Percentiles rank a stretch among this genome's conserved stretches.
phyloP scores from a whole-genome alignment of 2,329 filamentous ascomycete genomes.

The Chrysosporium keratinophilum region DNA sequence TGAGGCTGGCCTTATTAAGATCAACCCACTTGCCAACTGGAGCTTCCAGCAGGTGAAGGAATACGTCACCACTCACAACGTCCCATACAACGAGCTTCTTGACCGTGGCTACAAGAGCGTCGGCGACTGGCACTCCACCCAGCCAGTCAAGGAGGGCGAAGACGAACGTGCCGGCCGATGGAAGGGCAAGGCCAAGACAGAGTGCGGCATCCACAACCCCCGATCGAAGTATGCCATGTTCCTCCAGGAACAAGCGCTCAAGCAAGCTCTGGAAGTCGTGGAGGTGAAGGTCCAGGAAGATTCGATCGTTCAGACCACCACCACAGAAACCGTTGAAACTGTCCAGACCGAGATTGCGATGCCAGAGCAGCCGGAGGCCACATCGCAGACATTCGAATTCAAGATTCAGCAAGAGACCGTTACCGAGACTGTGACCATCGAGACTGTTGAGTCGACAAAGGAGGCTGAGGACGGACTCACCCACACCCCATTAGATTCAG shows the following conservation, averaged over 20 bases:
- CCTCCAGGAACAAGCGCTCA: constrained; percentile 54
- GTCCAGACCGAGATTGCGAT: too few species aligned
- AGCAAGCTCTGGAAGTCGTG: constrained; percentile 29
- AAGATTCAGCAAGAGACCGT: too few species aligned
- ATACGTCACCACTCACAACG: constrained; percentile 75
- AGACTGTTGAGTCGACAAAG: too few species aligned
- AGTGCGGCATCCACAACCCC: constrained; percentile 98
- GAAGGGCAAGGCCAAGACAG: constrained; percentile 93
- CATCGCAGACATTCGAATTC: too few species aligned
- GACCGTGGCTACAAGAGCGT: constrained; percentile 96
- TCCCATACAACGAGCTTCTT: constrained; percentile 87
- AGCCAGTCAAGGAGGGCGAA: constrained; percentile 78
- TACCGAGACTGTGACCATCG: too few species aligned
- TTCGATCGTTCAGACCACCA: too few species aligned
- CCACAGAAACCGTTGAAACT: too few species aligned
- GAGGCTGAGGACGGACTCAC: too few species aligned
- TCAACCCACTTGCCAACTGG: constrained; percentile 96
- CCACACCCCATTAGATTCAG: too few species aligned
- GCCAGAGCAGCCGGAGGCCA: too few species aligned
- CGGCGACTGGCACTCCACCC: constrained; percentile 96
- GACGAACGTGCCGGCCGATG: constrained; percentile 93
- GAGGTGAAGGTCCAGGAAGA: not conserved
- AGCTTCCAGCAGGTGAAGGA: constrained; percentile 76
- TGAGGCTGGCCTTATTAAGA: constrained; percentile 84
- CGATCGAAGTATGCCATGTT: constrained; percentile 86